phyloP scores from a whole-genome alignment of 169 alveolate genomes.

The Cryptosporidium sp. region DNA sequence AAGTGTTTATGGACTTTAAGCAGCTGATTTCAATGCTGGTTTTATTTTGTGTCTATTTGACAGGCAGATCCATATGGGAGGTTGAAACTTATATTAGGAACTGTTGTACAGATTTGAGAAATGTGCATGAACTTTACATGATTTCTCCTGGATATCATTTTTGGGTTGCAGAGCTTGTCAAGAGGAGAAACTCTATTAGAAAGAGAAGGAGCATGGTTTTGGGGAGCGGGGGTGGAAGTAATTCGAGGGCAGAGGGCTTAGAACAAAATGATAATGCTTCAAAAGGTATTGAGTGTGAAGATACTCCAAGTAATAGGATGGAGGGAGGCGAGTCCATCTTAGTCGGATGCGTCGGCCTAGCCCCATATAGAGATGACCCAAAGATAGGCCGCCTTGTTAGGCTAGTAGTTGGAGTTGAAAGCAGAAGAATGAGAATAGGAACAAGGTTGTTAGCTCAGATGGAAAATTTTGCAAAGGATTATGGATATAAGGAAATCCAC shows the following conservation, averaged over 20 bases:
- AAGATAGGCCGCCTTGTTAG: conserved; percentile 88
- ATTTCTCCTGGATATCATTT: conserved; percentile 84
- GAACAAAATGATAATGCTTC: conserved; percentile 30
- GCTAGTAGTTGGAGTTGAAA: conserved; percentile 86
- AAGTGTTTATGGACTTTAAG: conserved; percentile 81
- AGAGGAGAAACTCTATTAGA: conserved; percentile 77
- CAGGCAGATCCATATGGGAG: conserved; percentile 87
- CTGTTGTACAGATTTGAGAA: conserved; percentile 88
- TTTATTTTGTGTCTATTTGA: conserved; percentile 84
- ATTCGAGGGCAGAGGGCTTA: conserved; percentile 36
- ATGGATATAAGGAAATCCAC: conserved; percentile 87
- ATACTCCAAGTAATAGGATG: background rate
- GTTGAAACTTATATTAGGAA: conserved; percentile 87
- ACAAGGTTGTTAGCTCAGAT: conserved; percentile 86
- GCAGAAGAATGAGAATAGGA: conserved; percentile 90
- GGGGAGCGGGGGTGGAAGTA: conserved; percentile 21
- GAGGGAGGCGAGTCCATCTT: conserved; percentile 78
- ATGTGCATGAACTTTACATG: conserved; percentile 84
- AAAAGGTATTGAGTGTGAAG: conserved; percentile 42
- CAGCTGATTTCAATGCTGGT: conserved; percentile 81
- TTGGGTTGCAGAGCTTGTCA: conserved; percentile 90
- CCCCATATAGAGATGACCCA: conserved; percentile 85
- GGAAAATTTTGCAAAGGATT: conserved; percentile 87
- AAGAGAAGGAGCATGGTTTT: conserved; percentile 76
- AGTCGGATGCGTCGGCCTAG: conserved; percentile 88